phyloP scores from a whole-genome alignment of 2,329 filamentous ascomycete species.

The Paraconiothyrium brasiliense region DNA sequence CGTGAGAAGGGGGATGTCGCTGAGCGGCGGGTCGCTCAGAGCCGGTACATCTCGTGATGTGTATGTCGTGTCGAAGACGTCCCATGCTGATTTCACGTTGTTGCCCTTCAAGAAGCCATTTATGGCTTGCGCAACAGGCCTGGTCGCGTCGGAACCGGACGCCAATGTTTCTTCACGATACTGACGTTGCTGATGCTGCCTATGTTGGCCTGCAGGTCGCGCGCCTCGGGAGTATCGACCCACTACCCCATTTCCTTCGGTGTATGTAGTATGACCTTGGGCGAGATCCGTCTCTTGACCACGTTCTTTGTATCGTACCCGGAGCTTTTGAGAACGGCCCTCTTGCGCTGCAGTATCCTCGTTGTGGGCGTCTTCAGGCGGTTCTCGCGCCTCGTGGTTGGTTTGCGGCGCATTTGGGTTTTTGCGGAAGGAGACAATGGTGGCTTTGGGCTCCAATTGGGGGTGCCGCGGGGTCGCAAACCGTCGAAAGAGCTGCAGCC shows the following conservation, averaged over 20 bases:
- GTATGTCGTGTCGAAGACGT: constrained; percentile 37
- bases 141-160: not conserved
- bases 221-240: constrained; percentile 12
- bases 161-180: not conserved
- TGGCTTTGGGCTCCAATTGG: constrained; percentile 45
- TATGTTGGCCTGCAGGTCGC: not conserved
- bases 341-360: constrained; percentile 15
- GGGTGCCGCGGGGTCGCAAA: constrained; percentile 18
- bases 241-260: not conserved
- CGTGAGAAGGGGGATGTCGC: constrained; percentile 31
- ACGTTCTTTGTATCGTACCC: not conserved
- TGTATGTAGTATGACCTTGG: not conserved
- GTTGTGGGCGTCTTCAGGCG: constrained; percentile 20
- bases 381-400: constrained; percentile 14
- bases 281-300: too few relatives aligned
- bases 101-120: constrained; percentile 12
- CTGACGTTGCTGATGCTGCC: not conserved
- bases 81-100: constrained; percentile 38
- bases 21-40: constrained; percentile 29
- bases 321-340: not conserved
- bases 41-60: constrained; percentile 41
- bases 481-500: constrained; percentile 32
- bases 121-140: constrained; percentile 19
- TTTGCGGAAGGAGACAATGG: constrained; percentile 41
- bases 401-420: constrained; percentile 18